phyloP scores from a whole-genome alignment of 2,329 filamentous ascomycete genomes.

The Parasarocladium wereldwijsianum region DNA sequence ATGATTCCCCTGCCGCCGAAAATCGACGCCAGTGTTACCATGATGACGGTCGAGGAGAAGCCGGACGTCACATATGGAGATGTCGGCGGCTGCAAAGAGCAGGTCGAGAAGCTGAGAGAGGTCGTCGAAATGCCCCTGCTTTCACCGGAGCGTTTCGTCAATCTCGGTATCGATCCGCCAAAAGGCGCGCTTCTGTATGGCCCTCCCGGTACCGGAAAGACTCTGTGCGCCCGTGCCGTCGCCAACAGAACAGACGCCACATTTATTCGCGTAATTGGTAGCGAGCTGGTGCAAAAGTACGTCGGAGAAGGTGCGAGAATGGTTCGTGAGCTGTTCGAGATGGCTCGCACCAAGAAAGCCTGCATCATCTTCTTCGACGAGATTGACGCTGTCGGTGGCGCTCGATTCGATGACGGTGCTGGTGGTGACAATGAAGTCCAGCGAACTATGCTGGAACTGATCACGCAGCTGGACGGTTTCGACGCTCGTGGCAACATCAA shows the following conservation, averaged over 20 bases:
- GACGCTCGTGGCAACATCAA: conserved; percentile 97
- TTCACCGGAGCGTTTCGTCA: conserved; percentile 93
- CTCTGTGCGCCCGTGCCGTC: conserved; percentile 89
- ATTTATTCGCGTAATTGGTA: conserved; percentile 96
- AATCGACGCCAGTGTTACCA: conserved; percentile 97
- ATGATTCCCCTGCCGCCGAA: conserved; percentile 90
- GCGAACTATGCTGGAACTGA: conserved; percentile 93
- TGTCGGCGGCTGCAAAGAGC: conserved; percentile 97
- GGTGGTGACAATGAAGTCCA: conserved; percentile 97
- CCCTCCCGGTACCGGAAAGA: conserved; percentile 97
- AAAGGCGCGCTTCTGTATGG: conserved; percentile 96
- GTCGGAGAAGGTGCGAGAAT: conserved; percentile 96
- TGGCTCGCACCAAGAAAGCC: conserved; percentile 98
- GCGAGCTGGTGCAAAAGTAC: conserved; percentile 96
- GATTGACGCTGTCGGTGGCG: conserved; percentile 90
- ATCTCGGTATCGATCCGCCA: conserved; percentile 95
- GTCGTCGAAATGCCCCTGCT: conserved; percentile 97
- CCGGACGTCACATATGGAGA: conserved; percentile 98
- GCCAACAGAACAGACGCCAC: conserved; percentile 97
- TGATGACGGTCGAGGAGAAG: conserved; percentile 99
- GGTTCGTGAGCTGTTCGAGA: conserved; percentile 97
- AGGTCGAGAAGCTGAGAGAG: conserved; percentile 97
- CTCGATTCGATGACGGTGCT: conserved; percentile 90
- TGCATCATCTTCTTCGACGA: conserved; percentile 98
- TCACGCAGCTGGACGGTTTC: conserved; percentile 93